These are phyloP conservation scores for Acrasis kona DNA, from an alignment of 78 protist species.

Conservation along the genomic window DNA sequence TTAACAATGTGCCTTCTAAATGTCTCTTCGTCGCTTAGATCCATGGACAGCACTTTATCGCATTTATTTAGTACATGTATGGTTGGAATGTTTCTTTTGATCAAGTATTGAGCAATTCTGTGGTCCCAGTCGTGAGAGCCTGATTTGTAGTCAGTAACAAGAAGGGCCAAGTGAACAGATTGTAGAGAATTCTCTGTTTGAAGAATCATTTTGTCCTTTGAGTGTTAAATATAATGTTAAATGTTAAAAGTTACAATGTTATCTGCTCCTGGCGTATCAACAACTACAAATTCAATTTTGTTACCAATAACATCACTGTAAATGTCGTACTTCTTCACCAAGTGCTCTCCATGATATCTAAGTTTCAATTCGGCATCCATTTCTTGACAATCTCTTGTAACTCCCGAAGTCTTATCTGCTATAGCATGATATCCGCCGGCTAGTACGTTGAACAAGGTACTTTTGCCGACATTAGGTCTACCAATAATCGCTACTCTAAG, in stretches of 20 bases:
- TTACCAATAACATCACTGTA: not conserved
- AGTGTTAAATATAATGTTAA: not conserved
- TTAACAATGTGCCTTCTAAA: not conserved
- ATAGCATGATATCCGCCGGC: no score
- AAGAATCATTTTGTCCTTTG: not conserved
- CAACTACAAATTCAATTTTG: not conserved
- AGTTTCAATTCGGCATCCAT: not conserved
- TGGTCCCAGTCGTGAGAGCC: not conserved
- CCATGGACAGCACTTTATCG: not conserved
- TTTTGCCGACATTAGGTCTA: no score
- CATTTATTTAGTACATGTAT: not conserved
- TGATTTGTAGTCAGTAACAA: not conserved
- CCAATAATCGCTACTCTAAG: no score
- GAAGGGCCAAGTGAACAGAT: not conserved
- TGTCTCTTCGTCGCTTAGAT: not conserved
- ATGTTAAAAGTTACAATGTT: not conserved
- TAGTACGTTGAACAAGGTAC: no score
- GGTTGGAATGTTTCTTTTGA: not conserved
- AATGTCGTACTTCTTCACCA: not conserved
- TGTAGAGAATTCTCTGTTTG: not conserved
- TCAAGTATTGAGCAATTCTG: not conserved
- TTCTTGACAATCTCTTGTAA: not conserved
- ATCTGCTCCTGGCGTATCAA: not conserved
- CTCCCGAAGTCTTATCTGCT: not conserved
- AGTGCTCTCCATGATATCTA: no score